Evolutionary conservation across 1,284 basidiomycete species (phyloP).

Genomic region (Marasmius oreades): DNA sequence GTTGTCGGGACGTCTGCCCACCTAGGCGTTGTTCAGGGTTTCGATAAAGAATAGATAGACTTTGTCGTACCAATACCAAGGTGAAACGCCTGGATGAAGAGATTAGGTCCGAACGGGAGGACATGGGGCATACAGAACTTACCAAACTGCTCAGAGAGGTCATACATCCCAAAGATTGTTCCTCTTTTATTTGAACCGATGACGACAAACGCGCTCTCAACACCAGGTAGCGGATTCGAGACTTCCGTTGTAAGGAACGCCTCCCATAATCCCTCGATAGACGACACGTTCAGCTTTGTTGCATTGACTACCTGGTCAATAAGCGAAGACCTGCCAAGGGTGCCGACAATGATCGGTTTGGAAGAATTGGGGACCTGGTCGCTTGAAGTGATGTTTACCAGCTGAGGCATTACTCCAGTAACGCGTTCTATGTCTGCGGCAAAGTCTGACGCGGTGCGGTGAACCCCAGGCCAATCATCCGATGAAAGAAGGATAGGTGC

Average conservation of each 20-base stretch:
- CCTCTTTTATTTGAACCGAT: constrained; percentile 66
- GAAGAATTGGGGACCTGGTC: constrained; percentile 18
- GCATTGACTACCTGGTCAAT: constrained; percentile 52
- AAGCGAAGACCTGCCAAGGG: constrained; percentile 58
- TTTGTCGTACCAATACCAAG: constrained; percentile 57
- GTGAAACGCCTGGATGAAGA: constrained; percentile 47
- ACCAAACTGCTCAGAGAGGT: constrained; percentile 72
- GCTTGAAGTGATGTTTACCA: constrained; percentile 43
- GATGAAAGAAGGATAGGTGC: constrained; percentile 48
- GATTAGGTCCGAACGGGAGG: constrained; percentile 5
- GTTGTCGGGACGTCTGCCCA: constrained; percentile 54
- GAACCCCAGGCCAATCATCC: constrained; percentile 65
- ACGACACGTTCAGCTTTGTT: constrained; percentile 51
- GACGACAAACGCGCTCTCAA: constrained; percentile 60
- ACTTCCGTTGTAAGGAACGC: constrained; percentile 52
- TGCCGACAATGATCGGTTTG: constrained; percentile 59
- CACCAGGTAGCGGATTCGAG: constrained; percentile 52
- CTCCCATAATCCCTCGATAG: constrained; percentile 63
- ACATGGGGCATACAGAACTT: constrained; percentile 18
- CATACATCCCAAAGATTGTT: constrained; percentile 66
- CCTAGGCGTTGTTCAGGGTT: constrained; percentile 28
- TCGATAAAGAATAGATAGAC: background rate
- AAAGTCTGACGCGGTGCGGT: constrained; percentile 59
- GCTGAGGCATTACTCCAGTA: constrained; percentile 45
- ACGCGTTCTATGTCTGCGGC: constrained; percentile 59